Conservation (phyloP, 768 basidiomycete genomes). For the Mycena capillaripes region DNA sequence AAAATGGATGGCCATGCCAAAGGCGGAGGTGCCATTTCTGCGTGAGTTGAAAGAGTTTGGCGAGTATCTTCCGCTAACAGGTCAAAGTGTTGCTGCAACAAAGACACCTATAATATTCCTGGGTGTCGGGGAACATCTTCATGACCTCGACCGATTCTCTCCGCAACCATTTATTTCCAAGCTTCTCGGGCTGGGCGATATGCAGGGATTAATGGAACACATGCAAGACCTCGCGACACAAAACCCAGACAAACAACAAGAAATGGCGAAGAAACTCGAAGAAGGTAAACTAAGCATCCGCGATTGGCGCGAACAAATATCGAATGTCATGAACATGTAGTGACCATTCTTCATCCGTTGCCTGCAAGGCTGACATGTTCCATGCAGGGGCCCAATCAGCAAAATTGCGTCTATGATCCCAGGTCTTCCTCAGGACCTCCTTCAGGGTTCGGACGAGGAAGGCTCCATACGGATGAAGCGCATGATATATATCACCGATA, state of each 20-base stretch:
- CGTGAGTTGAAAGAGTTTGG: conserved; percentile 73
- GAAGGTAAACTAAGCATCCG: conserved; percentile 97
- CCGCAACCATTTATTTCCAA: conserved; percentile 99
- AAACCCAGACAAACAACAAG: conserved; percentile 97
- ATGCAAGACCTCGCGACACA: conserved; percentile 96
- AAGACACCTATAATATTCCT: conserved; percentile 99
- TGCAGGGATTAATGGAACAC: conserved; percentile 98
- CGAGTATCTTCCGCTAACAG: conserved; percentile 13
- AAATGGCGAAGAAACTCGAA: conserved; percentile 97
- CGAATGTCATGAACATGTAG: conserved; percentile 98
- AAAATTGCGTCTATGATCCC: conserved; percentile 99
- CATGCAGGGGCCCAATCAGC: conserved; percentile 92
- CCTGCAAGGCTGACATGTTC: conserved; percentile 29
- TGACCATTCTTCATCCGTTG: conserved; percentile 42
- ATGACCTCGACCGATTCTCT: conserved; percentile 95
- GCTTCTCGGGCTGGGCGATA: conserved; percentile 93
- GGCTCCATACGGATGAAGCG: conserved; percentile 92
- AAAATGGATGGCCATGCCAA: conserved; percentile 99
- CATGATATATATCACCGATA: conserved; percentile 98
- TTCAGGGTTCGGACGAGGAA: conserved; percentile 95
- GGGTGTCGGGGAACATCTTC: conserved; percentile 97
- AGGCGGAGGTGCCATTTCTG: conserved; percentile 98
- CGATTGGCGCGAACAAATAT: conserved; percentile 98
- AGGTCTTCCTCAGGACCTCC: conserved; percentile 91
- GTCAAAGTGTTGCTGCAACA: conserved; percentile 92